Percentiles rank a stretch among this genome's conserved stretches.
Evolutionary conservation across 1,284 basidiomycete genomes (phyloP).

Genomic region (Volvariella volvacea): DNA sequence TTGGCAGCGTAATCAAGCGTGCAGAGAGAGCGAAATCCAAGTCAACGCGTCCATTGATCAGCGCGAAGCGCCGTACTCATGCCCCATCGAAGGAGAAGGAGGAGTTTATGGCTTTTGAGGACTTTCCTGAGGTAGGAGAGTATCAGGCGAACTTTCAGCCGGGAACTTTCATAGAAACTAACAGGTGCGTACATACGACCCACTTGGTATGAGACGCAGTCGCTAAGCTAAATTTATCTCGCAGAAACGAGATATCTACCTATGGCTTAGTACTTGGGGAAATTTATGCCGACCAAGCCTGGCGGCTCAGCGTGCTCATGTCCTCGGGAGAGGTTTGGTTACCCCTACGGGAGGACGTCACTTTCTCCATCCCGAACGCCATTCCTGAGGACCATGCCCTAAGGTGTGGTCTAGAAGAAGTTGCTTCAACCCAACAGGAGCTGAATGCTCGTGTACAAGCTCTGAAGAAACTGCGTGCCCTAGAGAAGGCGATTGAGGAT

Average conservation of each 20-base stretch:
- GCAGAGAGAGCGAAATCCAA: background rate
- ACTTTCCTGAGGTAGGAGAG: slow-evolving; percentile 13
- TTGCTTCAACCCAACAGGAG: slow-evolving; percentile 26
- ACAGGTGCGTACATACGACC: slow-evolving; percentile 35
- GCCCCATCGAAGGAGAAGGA: slow-evolving; percentile 15
- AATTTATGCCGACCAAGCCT: slow-evolving; percentile 23
- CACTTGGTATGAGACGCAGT: background rate
- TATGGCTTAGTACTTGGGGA: slow-evolving; percentile 46
- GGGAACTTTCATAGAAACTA: slow-evolving; percentile 56
- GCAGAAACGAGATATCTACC: slow-evolving; percentile 34
- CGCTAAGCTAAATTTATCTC: background rate
- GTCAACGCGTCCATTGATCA: background rate
- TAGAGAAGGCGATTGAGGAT: slow-evolving; percentile 39
- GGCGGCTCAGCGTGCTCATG: slow-evolving; percentile 35
- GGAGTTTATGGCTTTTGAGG: slow-evolving; percentile 11
- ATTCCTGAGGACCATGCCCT: slow-evolving; percentile 36
- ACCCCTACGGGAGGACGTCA: slow-evolving; percentile 42
- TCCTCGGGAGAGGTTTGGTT: slow-evolving; percentile 44
- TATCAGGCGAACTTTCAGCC: slow-evolving; percentile 19
- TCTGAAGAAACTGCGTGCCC: slow-evolving; percentile 43
- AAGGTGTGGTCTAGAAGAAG: slow-evolving; percentile 36
- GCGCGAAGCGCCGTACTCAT: background rate
- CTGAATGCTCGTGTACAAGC: slow-evolving; percentile 52
- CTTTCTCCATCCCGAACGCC: slow-evolving; percentile 51
- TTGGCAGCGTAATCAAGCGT: slow-evolving; percentile 7